These are phyloP conservation scores for Cyberlindnera maritima DNA, from an alignment of 805 yeast genomes.

Conservation along the genomic window DNA sequence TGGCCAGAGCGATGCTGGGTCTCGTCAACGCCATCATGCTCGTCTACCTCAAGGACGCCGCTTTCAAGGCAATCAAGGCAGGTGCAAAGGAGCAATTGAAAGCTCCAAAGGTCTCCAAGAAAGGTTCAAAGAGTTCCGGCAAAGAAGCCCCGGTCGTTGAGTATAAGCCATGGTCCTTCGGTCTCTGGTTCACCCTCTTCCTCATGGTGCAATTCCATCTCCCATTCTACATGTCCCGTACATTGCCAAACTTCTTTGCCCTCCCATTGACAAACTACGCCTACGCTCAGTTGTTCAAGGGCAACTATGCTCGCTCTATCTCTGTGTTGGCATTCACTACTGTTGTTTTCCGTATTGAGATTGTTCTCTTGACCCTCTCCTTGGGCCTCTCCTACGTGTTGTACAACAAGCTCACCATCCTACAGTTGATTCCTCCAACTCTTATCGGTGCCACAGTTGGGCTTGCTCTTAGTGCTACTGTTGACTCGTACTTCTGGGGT, in stretches of 20 bases:
- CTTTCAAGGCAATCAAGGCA: constrained; percentile 31
- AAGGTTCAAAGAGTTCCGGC: constrained; percentile 4
- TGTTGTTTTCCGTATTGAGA: constrained; percentile 69
- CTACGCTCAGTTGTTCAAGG: constrained; percentile 47
- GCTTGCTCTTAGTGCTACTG: constrained; percentile 38
- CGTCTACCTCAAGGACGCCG: constrained; percentile 43
- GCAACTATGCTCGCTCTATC: constrained; percentile 44
- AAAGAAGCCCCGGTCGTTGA: constrained; percentile 2
- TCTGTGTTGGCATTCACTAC: constrained; percentile 59
- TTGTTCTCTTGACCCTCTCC: constrained; percentile 52
- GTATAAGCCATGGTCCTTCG: constrained; percentile 30
- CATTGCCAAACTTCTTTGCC: constrained; percentile 80
- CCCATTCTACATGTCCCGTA: constrained; percentile 74
- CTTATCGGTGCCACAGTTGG: constrained; percentile 54
- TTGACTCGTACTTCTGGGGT: constrained; percentile 82
- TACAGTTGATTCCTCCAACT: constrained; percentile 38
- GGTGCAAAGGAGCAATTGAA: not conserved
- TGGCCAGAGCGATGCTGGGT: constrained; percentile 62
- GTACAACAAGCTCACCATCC: constrained; percentile 45
- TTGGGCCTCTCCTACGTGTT: constrained; percentile 44
- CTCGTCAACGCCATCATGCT: constrained; percentile 54
- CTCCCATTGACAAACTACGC: constrained; percentile 68
- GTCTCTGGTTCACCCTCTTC: constrained; percentile 60
- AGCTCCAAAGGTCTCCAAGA: constrained; percentile 3
- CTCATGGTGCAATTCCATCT: constrained; percentile 74